Evolutionary conservation across 2,329 filamentous ascomycete species (phyloP).

Genomic region (Colletotrichum limetticola): DNA sequence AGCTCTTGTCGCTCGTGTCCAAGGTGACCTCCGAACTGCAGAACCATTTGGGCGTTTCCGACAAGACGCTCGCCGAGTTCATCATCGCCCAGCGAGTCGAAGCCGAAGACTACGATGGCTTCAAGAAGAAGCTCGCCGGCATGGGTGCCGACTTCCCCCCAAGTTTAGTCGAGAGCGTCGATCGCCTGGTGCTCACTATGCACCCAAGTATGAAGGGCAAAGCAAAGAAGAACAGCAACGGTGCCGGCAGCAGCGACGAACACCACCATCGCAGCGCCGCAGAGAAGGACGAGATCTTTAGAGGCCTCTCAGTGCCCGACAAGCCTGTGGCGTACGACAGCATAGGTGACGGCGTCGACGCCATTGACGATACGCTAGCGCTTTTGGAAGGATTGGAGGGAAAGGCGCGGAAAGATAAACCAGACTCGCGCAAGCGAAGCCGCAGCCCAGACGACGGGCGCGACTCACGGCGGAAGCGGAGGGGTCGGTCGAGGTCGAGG

Average conservation of each 20-base stretch:
- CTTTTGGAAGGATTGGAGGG: constrained; percentile 87
- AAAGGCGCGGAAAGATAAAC: constrained; percentile 61
- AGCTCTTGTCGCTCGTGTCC: constrained; percentile 92
- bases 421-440: constrained; percentile 64
- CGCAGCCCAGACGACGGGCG: constrained; percentile 65
- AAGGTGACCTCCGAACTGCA: constrained; percentile 95
- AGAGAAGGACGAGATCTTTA: constrained; percentile 89
- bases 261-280: constrained; percentile 57
- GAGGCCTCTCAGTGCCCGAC: constrained; percentile 88
- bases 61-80: constrained; percentile 97
- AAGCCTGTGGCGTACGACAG: constrained; percentile 59
- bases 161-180: constrained; percentile 90
- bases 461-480: constrained; percentile 53
- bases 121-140: constrained; percentile 78
- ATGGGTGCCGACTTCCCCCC: constrained; percentile 86
- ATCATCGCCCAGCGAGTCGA: constrained; percentile 90
- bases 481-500: constrained; percentile 54
- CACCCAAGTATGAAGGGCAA: constrained; percentile 87
- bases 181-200: constrained; percentile 87
- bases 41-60: constrained; percentile 90
- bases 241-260: constrained; percentile 50
- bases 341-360: constrained; percentile 62
- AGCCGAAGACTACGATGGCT: constrained; percentile 76
- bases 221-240: constrained; percentile 45
- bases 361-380: constrained; percentile 92